These are phyloP conservation scores for Calocybe indica DNA, from an alignment of 768 basidiomycete genomes.

Conservation along the genomic window DNA sequence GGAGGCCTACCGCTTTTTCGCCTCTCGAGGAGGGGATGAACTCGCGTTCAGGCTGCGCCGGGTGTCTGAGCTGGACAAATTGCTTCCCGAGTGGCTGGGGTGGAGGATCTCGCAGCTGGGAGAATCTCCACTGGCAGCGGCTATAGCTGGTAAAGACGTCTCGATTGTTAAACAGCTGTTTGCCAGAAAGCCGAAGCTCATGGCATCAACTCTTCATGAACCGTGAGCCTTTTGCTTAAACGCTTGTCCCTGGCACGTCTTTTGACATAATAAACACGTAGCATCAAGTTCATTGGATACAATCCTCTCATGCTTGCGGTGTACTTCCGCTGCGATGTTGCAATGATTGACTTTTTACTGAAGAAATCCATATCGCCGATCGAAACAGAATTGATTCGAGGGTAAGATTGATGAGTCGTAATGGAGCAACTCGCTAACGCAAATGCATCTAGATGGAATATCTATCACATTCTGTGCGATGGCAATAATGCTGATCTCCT, in stretches of 20 bases:
- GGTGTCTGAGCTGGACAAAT: slow-evolving; percentile 29
- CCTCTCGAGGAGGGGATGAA: slow-evolving; percentile 32
- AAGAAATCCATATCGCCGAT: slow-evolving; percentile 37
- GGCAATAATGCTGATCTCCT: slow-evolving; percentile 23
- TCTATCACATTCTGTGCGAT: slow-evolving; percentile 42
- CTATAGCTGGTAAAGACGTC: slow-evolving; percentile 29
- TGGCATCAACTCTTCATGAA: slow-evolving; percentile 34
- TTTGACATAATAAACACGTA: slow-evolving; percentile 11
- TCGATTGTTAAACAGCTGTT: slow-evolving; percentile 41
- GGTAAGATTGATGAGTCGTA: slow-evolving; percentile 24
- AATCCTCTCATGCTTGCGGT: slow-evolving; percentile 42
- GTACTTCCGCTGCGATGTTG: slow-evolving; percentile 15
- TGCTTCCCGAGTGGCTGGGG: slow-evolving; percentile 45
- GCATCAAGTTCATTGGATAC: slow-evolving; percentile 39
- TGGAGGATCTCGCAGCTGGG: slow-evolving; percentile 40
- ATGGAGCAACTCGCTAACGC: not conserved
- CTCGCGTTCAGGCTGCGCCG: slow-evolving; percentile 37
- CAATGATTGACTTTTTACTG: slow-evolving; percentile 45
- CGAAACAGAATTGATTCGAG: slow-evolving; percentile 32
- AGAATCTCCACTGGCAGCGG: slow-evolving; percentile 47
- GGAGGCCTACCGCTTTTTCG: slow-evolving; percentile 46
- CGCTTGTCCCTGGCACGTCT: slow-evolving; percentile 1
- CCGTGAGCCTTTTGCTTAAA: slow-evolving; percentile 31
- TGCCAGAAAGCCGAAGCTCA: slow-evolving; percentile 32
- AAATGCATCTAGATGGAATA: slow-evolving; percentile 40